Base-by-base conservation (phyloP, 495 filamentous ascomycete species). In the Cercophora samala region DNA sequence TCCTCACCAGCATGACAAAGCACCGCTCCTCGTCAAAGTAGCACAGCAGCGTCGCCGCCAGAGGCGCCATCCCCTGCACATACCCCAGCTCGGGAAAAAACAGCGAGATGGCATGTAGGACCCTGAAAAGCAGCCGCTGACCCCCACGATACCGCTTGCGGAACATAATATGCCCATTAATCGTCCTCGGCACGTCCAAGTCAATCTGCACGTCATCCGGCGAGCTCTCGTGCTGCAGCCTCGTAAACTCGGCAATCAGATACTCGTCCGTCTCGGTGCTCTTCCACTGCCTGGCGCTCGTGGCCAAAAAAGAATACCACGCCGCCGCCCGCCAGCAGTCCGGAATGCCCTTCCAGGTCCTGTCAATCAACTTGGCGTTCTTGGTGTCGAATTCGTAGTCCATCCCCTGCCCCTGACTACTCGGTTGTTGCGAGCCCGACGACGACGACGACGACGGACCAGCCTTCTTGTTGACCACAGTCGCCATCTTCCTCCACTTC, bases 401-500 rank as follows among this genome's bases (percentile, higher is more conserved):
- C 87, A 92, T 95, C 22, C 93, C 94, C 32, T 91, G 90, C 59
- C 94, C 92, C 56, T 77, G 79, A 46, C 37, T 46, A 46, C 37
- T 46, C 60, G 69, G 73, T 21, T 62, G 25, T 46, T n/a, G n/a
- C n/a, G n/a, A n/a, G n/a, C n/a, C n/a, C n/a, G n/a, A n/a, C n/a
- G 51, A 22, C 19, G 25, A 29, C 23, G 46, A 18, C 19, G 55
- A n/a, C 54, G 15, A 1, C 42, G 46, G 4, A 29, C 61, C 32
- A 37, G 19, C 29, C 63, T 69, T 66, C 21, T 66, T 82, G 73
- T 72, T 84, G 53, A 86, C 82, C 19, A 89, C 83, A 69, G 87
- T 90, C 22, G 94, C 96, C 95, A 99, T 99, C 77, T 93, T 96
- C 56, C 89, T 83, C 95, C 95, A 99, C 72, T 99, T 99, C 72